A percentile compares a stretch with the other conserved stretches of the same genome.
These are phyloP conservation scores for Stylosanthes scabra DNA, from an alignment of 331 rosid genomes.

Conservation along the genomic window DNA sequence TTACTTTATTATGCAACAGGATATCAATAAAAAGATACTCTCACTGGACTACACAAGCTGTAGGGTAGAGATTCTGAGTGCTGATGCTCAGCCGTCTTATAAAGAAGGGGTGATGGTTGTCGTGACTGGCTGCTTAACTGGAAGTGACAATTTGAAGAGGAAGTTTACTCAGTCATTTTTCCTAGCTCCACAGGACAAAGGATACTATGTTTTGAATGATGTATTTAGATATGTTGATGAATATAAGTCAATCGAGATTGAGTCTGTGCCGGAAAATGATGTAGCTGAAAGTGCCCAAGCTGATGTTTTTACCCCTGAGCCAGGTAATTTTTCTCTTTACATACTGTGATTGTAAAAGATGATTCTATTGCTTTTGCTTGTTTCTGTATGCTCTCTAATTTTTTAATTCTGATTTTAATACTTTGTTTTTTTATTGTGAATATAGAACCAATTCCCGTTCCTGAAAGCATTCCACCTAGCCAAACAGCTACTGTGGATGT, in stretches of 20 bases:
- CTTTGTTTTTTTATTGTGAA: conserved; percentile 31
- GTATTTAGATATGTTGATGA: conserved; percentile 67
- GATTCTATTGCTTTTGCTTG: background rate
- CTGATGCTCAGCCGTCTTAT: conserved; percentile 70
- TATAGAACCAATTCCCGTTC: conserved; percentile 50
- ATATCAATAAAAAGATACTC: conserved; percentile 58
- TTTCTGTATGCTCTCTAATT: background rate
- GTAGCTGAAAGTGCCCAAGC: conserved; percentile 49
- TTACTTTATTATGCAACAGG: conserved; percentile 52
- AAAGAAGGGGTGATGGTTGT: conserved; percentile 71
- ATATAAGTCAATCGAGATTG: conserved; percentile 43
- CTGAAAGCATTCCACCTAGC: conserved; percentile 48
- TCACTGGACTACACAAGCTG: conserved; percentile 52
- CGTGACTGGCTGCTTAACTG: conserved; percentile 73
- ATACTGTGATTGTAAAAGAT: conserved; percentile 2
- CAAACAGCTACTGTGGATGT: conserved; percentile 49
- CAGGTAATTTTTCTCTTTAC: conserved; percentile 50
- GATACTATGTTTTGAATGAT: conserved; percentile 78
- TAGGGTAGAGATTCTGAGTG: conserved; percentile 62
- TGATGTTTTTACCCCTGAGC: conserved; percentile 41
- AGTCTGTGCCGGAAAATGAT: conserved; percentile 43
- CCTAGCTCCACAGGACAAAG: conserved; percentile 77
- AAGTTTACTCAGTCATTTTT: conserved; percentile 74
- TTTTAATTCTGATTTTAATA: background rate
- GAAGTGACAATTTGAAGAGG: conserved; percentile 53